Conservation (phyloP, 371 early-diverging fungal species). For the Capniomyces stellatus region DNA sequence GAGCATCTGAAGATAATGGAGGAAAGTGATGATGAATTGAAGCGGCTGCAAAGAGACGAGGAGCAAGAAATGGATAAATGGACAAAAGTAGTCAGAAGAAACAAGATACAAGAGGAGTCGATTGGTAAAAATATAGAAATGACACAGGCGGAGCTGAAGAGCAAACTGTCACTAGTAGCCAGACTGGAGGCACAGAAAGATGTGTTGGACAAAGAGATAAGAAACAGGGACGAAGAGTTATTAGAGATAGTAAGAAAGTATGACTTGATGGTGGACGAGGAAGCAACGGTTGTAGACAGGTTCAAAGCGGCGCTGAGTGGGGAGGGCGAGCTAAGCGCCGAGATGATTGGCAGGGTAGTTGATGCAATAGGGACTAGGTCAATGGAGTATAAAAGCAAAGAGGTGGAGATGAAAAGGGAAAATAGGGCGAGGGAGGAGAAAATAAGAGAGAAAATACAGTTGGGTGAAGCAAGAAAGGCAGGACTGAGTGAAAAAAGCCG, state of each 20-base stretch:
- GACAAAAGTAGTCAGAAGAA: background rate
- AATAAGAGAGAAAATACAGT: no score
- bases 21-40: constrained; percentile 13
- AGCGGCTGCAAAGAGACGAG: constrained; percentile 12
- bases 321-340: background rate
- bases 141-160: background rate
- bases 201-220: background rate
- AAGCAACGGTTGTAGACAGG: background rate
- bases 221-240: background rate
- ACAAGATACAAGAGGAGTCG: background rate
- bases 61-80: constrained; percentile 11
- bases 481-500: no score
- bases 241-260: background rate
- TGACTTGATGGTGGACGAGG: no score
- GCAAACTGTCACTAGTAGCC: background rate
- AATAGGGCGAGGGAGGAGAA: background rate
- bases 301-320: background rate
- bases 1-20: constrained; percentile 3
- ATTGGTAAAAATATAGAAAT: background rate
- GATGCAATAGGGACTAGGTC: background rate
- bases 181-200: background rate
- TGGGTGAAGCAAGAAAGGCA: no score
- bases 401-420: background rate
- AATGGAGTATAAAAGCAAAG: background rate
- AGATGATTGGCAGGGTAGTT: background rate